phyloP scores from a whole-genome alignment of 148 eudicot species.

The Camellia granthamiana region DNA sequence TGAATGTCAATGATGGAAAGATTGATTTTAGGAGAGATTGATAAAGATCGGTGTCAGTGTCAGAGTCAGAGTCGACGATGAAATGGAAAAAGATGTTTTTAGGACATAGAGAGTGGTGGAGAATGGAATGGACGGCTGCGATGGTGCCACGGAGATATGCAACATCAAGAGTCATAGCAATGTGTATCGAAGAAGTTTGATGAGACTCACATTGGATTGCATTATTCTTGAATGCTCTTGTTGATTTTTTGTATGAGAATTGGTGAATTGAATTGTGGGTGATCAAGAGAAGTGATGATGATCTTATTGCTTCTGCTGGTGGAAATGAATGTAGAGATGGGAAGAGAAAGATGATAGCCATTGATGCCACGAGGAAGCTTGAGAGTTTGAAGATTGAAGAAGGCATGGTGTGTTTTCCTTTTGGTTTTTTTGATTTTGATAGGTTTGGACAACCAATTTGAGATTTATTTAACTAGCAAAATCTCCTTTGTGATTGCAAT shows the following conservation, averaged over 20 bases:
- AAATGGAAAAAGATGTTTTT: neutral
- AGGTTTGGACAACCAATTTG: no score
- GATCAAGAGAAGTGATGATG: neutral
- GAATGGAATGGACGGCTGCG: slow-evolving; percentile 15
- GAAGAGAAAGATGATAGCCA: neutral
- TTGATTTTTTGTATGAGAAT: slow-evolving; percentile 3
- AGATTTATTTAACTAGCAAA: no score
- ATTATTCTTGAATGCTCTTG: neutral
- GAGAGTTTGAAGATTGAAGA: neutral
- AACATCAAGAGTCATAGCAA: slow-evolving; percentile 14
- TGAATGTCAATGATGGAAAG: neutral
- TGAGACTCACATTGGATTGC: neutral
- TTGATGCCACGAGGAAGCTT: neutral
- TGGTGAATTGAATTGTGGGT: neutral
- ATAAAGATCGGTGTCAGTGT: neutral
- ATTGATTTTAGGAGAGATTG: neutral
- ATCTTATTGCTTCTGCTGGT: neutral
- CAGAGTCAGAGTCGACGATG: neutral
- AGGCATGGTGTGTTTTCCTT: neutral
- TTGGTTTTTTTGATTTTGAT: neutral
- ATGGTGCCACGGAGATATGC: slow-evolving; percentile 14
- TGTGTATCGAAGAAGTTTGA: neutral
- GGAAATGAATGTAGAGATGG: neutral
- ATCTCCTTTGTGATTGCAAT: neutral
- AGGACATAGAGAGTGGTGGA: neutral